Evolutionary conservation across 2,329 filamentous ascomycete species (phyloP).

Genomic region (Beauveria pseudobassiana): DNA sequence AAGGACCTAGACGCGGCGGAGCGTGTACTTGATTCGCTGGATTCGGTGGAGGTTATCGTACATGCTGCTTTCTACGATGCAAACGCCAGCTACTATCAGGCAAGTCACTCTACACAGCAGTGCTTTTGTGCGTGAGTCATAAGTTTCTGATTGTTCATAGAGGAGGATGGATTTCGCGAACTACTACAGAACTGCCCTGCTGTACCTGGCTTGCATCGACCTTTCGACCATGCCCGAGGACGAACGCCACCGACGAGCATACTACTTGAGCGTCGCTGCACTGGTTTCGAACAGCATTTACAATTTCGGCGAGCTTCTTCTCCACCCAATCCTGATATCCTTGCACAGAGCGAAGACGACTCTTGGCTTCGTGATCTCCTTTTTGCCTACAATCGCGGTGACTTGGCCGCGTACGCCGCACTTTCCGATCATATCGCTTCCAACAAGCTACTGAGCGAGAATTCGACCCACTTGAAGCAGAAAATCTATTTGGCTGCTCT

Average conservation of each 20-base stretch:
- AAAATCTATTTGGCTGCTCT: constrained; percentile 97
- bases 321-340: constrained; percentile 89
- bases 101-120: constrained; percentile 15
- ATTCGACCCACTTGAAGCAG: constrained; percentile 81
- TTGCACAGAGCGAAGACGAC: constrained; percentile 61
- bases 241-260: constrained; percentile 77
- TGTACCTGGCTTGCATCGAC: constrained; percentile 95
- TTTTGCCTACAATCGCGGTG: constrained; percentile 94
- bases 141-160: constrained; percentile 18
- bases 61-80: constrained; percentile 95
- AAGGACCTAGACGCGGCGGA: constrained; percentile 84
- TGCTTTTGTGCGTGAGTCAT: background rate
- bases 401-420: constrained; percentile 78
- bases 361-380: constrained; percentile 92
- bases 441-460: constrained; percentile 70
- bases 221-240: constrained; percentile 62
- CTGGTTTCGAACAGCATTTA: constrained; percentile 93
- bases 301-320: constrained; percentile 97
- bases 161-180: constrained; percentile 85
- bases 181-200: constrained; percentile 95
- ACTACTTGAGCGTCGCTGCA: constrained; percentile 87
- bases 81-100: constrained; percentile 91
- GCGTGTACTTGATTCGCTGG: constrained; percentile 81
- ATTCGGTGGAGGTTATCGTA: constrained; percentile 90
- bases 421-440: constrained; percentile 74